These are phyloP conservation scores for Torulaspora microellipsoides DNA, from an alignment of 805 yeast genomes.

Conservation along the genomic window DNA sequence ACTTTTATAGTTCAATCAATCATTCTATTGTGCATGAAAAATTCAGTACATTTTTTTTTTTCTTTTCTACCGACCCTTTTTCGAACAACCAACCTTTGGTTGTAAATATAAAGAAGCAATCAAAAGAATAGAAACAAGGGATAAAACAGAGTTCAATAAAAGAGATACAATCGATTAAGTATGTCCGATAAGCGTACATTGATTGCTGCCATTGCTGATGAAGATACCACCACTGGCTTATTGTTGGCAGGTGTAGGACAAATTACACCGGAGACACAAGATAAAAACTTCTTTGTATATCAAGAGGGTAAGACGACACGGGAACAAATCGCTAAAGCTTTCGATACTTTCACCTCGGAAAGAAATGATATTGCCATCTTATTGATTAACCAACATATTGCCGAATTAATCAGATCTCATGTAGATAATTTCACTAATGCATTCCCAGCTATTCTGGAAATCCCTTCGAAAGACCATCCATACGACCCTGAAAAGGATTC, in stretches of 20 bases:
- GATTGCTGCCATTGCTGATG: constrained; percentile 94
- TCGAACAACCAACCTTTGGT: constrained; percentile 3
- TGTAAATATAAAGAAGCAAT: constrained; percentile 7
- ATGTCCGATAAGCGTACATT: constrained; percentile 60
- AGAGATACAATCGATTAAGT: not conserved
- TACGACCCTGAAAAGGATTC: constrained; percentile 98
- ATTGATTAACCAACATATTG: constrained; percentile 89
- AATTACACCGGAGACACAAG: constrained; percentile 45
- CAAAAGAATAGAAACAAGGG: not conserved
- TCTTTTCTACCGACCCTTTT: not conserved
- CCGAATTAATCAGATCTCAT: constrained; percentile 77
- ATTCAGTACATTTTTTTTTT: not conserved
- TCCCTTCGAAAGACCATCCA: constrained; percentile 98
- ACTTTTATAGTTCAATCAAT: too few species aligned
- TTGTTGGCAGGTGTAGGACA: constrained; percentile 94
- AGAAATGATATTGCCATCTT: constrained; percentile 91
- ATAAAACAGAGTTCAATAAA: not conserved
- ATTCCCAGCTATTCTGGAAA: constrained; percentile 94
- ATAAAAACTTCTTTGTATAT: constrained; percentile 72
- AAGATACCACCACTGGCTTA: constrained; percentile 95
- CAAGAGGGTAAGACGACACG: constrained; percentile 75
- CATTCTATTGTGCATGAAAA: too few species aligned
- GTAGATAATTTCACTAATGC: constrained; percentile 85
- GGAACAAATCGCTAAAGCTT: constrained; percentile 70
- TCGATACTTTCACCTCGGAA: constrained; percentile 63